Conservation (phyloP, 2,329 filamentous ascomycete species). For the Pleoardoris graminearum region DNA sequence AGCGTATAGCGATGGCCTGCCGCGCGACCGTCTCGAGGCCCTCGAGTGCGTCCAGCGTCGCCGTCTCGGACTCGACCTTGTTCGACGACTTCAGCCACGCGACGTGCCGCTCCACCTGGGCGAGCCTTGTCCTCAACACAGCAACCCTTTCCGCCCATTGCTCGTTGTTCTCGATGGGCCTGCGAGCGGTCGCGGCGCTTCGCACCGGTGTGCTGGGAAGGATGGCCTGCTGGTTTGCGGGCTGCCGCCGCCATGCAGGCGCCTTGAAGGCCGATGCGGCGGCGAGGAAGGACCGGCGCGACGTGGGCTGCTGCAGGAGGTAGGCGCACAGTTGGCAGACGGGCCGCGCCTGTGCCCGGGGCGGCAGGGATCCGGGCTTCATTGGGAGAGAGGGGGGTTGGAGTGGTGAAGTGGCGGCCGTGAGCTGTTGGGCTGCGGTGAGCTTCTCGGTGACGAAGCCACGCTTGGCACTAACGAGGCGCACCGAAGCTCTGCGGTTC, state of each 20-base stretch:
- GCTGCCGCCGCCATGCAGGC: slow-evolving; percentile 30
- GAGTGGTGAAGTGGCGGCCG: slow-evolving; percentile 6
- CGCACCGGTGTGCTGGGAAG: slow-evolving; percentile 22
- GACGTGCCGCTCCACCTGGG: slow-evolving; percentile 33
- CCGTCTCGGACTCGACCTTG: slow-evolving; percentile 31
- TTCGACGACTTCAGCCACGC: slow-evolving; percentile 29
- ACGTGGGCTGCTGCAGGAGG: slow-evolving; percentile 33
- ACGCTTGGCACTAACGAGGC: slow-evolving; percentile 13
- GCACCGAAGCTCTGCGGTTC: slow-evolving; percentile 10
- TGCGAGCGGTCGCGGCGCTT: slow-evolving; percentile 23
- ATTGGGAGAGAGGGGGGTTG: too few relatives aligned
- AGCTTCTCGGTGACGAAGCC: slow-evolving; percentile 23
- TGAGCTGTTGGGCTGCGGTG: slow-evolving; percentile 14
- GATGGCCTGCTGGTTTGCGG: slow-evolving; percentile 21
- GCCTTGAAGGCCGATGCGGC: slow-evolving; percentile 28
- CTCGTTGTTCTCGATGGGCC: slow-evolving; percentile 21
- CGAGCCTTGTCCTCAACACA: slow-evolving; percentile 26
- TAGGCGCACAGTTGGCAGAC: slow-evolving; percentile 42
- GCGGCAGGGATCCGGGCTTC: slow-evolving; percentile 32
- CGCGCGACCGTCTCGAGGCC: slow-evolving; percentile 29
- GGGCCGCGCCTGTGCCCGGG: slow-evolving; percentile 34
- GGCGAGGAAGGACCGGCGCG: slow-evolving; percentile 34
- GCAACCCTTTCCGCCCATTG: slow-evolving; percentile 26
- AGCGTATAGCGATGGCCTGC: slow-evolving; percentile 34
- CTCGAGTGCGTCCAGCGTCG: slow-evolving; percentile 25